Percentiles rank a stretch among this genome's conserved stretches.
These are phyloP conservation scores for Speleostelium caveatum DNA, from an alignment of 78 protist genomes.

Conservation along the genomic window DNA sequence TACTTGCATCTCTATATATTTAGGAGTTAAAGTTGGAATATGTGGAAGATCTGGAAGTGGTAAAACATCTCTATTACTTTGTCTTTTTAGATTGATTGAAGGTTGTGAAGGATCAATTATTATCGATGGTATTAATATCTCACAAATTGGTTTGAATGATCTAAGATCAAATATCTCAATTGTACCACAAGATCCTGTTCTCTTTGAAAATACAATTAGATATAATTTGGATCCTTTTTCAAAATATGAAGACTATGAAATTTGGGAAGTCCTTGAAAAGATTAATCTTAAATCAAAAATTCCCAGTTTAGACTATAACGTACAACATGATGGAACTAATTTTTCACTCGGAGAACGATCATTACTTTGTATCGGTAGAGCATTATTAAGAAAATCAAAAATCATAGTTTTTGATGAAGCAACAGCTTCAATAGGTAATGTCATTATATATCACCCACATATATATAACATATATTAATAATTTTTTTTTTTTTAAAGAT, in stretches of 20 bases:
- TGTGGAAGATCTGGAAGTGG: constrained; percentile 91
- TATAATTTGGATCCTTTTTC: constrained; percentile 86
- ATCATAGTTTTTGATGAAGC: constrained; percentile 95
- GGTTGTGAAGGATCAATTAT: constrained; percentile 56
- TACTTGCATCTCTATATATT: constrained; percentile 1
- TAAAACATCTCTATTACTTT: constrained; percentile 79
- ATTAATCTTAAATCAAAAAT: constrained; percentile 69
- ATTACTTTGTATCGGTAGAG: constrained; percentile 95
- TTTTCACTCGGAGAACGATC: constrained; percentile 95
- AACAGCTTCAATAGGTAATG: constrained; percentile 92
- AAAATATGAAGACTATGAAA: constrained; percentile 68
- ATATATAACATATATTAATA: too few relatives aligned
- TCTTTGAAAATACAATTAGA: constrained; percentile 87
- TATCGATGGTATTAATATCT: constrained; percentile 84
- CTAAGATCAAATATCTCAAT: constrained; percentile 88
- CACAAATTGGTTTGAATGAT: constrained; percentile 31
- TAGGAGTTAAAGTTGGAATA: constrained; percentile 86
- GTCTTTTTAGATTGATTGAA: constrained; percentile 87
- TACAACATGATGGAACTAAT: constrained; percentile 86
- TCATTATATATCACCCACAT: too few relatives aligned
- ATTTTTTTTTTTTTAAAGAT: too few relatives aligned
- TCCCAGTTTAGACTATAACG: constrained; percentile 47
- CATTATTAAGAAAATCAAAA: constrained; percentile 72
- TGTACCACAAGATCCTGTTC: constrained; percentile 95
- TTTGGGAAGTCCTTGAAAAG: constrained; percentile 84